Evolutionary conservation across 2,329 filamentous ascomycete genomes (phyloP).

Genomic region (Chalaropsis thielavioides): DNA sequence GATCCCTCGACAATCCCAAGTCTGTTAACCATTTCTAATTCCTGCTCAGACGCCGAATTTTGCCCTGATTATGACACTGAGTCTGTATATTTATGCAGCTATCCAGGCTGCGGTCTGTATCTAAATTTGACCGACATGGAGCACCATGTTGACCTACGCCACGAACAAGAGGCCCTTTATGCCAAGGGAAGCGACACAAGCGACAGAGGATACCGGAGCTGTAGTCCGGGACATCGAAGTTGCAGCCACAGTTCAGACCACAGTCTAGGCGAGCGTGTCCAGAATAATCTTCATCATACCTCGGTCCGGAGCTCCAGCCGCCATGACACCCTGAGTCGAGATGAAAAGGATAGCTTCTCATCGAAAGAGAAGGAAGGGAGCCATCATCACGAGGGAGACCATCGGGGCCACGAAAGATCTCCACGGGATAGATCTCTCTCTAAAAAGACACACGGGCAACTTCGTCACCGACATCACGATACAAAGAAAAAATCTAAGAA

Average conservation of each 20-base stretch:
- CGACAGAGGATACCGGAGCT: neutral
- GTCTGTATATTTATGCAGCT: neutral
- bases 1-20: neutral
- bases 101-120: neutral
- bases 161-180: neutral
- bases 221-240: neutral
- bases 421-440: neutral
- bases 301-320: neutral
- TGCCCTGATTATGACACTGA: neutral
- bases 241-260: neutral
- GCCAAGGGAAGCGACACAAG: neutral
- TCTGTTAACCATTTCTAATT: neutral
- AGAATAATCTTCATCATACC: neutral
- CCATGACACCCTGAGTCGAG: neutral
- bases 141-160: neutral
- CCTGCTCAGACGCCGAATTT: neutral
- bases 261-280: neutral
- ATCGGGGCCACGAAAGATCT: neutral
- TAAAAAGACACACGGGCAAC: neutral
- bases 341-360: neutral
- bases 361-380: neutral
- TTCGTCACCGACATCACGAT: neutral
- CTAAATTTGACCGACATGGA: neutral
- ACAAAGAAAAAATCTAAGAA: neutral
- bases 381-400: neutral